phyloP scores from a whole-genome alignment of 169 alveolate species.

The Plasmodium berghei region DNA sequence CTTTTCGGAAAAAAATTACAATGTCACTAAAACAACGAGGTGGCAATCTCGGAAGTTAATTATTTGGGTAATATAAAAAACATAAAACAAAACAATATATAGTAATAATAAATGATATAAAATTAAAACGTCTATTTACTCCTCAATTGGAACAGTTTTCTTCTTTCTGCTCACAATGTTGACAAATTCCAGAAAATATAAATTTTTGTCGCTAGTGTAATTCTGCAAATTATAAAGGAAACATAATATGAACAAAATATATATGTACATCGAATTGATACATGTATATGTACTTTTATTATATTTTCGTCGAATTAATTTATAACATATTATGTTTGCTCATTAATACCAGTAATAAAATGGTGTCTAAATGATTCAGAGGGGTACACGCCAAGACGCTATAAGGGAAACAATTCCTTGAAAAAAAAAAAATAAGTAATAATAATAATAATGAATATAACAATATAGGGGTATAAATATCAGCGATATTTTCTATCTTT shows the following conservation, averaged over 20 bases:
- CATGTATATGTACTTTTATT: too few species aligned
- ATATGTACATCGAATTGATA: not conserved
- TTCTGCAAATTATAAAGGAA: slow-evolving; percentile 11
- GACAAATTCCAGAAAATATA: slow-evolving; percentile 34
- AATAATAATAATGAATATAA: not conserved
- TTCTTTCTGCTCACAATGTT: slow-evolving; percentile 46
- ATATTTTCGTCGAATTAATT: too few species aligned
- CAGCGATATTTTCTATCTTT: too few species aligned
- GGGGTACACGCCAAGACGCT: slow-evolving; percentile 49
- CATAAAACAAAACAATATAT: not conserved
- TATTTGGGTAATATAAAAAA: not conserved
- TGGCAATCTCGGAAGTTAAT: not conserved
- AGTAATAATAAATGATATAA: not conserved
- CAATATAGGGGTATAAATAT: not conserved
- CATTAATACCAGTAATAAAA: slow-evolving; percentile 17
- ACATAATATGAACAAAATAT: not conserved
- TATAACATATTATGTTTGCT: not conserved
- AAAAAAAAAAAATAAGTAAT: not conserved
- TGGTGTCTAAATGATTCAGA: slow-evolving; percentile 60
- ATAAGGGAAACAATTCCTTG: not conserved
- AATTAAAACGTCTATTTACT: not conserved
- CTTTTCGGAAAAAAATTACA: slow-evolving; percentile 33
- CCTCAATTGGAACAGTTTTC: slow-evolving; percentile 25
- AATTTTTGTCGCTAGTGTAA: not conserved
- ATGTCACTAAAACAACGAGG: slow-evolving; percentile 6